phyloP scores from a whole-genome alignment of 2,329 filamentous ascomycete genomes.

The Aphanoascus verrucosus region DNA sequence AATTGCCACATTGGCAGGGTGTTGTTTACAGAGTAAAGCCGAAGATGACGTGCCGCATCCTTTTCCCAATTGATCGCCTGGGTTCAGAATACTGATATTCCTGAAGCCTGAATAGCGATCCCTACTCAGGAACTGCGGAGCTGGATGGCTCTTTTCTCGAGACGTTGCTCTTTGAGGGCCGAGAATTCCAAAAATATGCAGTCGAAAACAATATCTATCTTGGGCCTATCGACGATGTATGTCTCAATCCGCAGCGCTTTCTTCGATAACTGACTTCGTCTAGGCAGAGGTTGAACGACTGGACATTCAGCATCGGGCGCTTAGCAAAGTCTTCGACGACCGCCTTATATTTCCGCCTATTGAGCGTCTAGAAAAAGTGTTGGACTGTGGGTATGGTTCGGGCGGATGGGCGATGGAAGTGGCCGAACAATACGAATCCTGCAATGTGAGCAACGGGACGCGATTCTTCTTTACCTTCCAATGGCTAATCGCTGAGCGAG shows the following conservation, averaged over 20 bases:
- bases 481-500: conserved; percentile 1
- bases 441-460: conserved; percentile 44
- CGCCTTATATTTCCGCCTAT: conserved; percentile 61
- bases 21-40: neutral
- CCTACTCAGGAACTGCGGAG: conserved; percentile 37
- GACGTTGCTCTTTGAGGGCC: conserved; percentile 50
- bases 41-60: conserved; percentile 10
- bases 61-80: neutral
- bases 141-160: conserved; percentile 51
- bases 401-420: conserved; percentile 60
- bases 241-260: conserved; percentile 14
- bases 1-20: neutral
- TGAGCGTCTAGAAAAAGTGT: conserved; percentile 45
- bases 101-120: conserved; percentile 25
- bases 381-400: conserved; percentile 65
- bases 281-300: conserved; percentile 60
- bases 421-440: conserved; percentile 52
- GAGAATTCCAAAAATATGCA: conserved; percentile 58
- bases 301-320: conserved; percentile 51
- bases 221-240: conserved; percentile 60
- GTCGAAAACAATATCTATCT: conserved; percentile 56
- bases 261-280: conserved; percentile 1
- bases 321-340: conserved; percentile 54
- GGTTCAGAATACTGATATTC: neutral
- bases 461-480: neutral